phyloP scores from a whole-genome alignment of 2,329 filamentous ascomycete species.

The Dothistroma septosporum region DNA sequence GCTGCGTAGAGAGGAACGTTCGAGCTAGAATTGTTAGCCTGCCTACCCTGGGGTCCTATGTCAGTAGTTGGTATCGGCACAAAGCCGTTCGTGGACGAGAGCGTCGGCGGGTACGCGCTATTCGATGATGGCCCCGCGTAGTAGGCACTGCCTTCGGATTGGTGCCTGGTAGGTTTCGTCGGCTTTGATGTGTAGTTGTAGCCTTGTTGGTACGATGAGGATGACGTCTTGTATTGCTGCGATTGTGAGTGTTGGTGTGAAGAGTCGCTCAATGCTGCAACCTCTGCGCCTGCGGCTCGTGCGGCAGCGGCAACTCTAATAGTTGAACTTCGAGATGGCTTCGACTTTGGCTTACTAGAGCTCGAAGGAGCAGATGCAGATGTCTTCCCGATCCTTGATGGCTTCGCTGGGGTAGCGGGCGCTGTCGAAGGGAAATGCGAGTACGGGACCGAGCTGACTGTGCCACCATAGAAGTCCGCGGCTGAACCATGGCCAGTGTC shows the following conservation, averaged over 20 bases:
- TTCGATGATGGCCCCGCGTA: constrained; percentile 14
- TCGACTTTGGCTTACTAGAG: constrained; percentile 22
- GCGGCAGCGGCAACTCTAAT: constrained; percentile 36
- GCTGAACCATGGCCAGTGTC: constrained; percentile 60
- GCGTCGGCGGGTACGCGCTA: constrained; percentile 8
- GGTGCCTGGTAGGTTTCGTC: constrained; percentile 14
- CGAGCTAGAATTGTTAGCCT: constrained; percentile 37
- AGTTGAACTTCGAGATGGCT: constrained; percentile 34
- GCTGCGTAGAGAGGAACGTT: constrained; percentile 45
- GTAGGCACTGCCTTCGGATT: constrained; percentile 20
- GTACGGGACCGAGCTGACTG: constrained; percentile 17
- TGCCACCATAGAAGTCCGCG: constrained; percentile 51
- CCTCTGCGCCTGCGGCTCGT: constrained; percentile 40
- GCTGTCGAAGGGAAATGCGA: constrained; percentile 5
- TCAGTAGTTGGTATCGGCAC: constrained; percentile 2
- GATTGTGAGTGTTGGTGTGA: constrained; percentile 10
- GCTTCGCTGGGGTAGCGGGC: constrained; percentile 30
- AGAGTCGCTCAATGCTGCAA: constrained; percentile 35
- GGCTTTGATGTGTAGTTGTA: constrained; percentile 14
- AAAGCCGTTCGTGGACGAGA: constrained; percentile 11
- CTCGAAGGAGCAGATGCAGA: constrained; percentile 26
- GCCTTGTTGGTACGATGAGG: constrained; percentile 18
- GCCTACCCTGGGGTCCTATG: constrained; percentile 37
- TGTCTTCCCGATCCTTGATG: constrained; percentile 20
- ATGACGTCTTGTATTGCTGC: constrained; percentile 12